Conservation (phyloP, 169 alveolate species). For the Cryptosporidium meleagridis region DNA sequence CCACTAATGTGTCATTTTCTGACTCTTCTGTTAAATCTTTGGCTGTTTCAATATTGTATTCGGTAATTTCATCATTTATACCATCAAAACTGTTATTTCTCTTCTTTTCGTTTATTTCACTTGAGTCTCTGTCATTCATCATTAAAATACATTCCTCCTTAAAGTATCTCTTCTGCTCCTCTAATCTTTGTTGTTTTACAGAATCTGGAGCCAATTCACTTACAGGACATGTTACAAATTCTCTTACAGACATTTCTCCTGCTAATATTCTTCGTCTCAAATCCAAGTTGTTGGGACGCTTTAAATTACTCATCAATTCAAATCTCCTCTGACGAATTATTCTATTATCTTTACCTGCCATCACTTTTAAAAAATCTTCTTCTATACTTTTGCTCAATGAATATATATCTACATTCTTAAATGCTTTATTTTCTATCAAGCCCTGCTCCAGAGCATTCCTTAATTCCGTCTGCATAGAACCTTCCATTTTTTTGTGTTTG, state of each 20-base stretch:
- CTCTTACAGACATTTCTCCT: slow-evolving; percentile 63
- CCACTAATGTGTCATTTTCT: not conserved
- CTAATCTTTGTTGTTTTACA: slow-evolving; percentile 47
- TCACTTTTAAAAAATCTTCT: slow-evolving; percentile 37
- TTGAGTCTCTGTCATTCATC: slow-evolving; percentile 3
- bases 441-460: slow-evolving; percentile 50
- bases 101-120: slow-evolving; percentile 5
- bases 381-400: slow-evolving; percentile 33
- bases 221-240: slow-evolving; percentile 63
- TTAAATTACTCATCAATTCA: slow-evolving; percentile 62
- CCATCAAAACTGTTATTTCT: slow-evolving; percentile 30
- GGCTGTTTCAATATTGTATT: not conserved
- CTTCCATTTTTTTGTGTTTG: not conserved
- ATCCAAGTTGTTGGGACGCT: slow-evolving; percentile 44
- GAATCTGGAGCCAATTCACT: slow-evolving; percentile 74
- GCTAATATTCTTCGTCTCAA: slow-evolving; percentile 43
- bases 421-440: slow-evolving; percentile 18
- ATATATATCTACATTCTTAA: slow-evolving; percentile 28
- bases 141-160: slow-evolving; percentile 56
- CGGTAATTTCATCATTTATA: slow-evolving; percentile 5
- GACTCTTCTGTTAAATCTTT: slow-evolving; percentile 11
- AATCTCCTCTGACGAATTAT: slow-evolving; percentile 65
- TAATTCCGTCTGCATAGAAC: slow-evolving; percentile 41
- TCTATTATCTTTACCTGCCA: slow-evolving; percentile 26
- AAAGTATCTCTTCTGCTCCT: slow-evolving; percentile 51